These are phyloP conservation scores for Annulohypoxylon bovei DNA, from an alignment of 495 filamentous ascomycete species.

Conservation along the genomic window DNA sequence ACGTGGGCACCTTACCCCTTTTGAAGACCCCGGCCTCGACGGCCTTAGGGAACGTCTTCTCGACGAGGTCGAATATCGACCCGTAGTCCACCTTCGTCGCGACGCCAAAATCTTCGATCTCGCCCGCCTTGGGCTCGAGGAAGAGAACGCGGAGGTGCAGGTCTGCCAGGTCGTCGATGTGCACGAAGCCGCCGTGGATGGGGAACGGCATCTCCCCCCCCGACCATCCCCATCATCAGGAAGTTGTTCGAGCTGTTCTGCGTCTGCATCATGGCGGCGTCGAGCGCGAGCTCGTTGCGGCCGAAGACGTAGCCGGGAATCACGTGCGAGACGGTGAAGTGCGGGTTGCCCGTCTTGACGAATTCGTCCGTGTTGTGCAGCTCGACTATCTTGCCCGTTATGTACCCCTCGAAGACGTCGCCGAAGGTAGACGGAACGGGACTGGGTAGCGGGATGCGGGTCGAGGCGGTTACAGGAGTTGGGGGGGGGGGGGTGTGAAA, in stretches of 20 bases:
- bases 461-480: slow-evolving; percentile 22
- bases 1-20: slow-evolving; percentile 19
- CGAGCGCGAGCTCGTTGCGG: slow-evolving; percentile 50
- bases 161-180: slow-evolving; percentile 54
- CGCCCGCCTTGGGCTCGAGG: slow-evolving; percentile 43
- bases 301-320: slow-evolving; percentile 54
- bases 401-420: slow-evolving; percentile 48
- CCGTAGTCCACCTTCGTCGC: slow-evolving; percentile 24
- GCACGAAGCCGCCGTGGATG: slow-evolving; percentile 44
- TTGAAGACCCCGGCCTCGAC: slow-evolving; percentile 38
- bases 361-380: slow-evolving; percentile 50
- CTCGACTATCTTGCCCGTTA: slow-evolving; percentile 46
- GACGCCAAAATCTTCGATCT: slow-evolving; percentile 42
- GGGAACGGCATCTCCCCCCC: slow-evolving; percentile 33
- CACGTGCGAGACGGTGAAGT: slow-evolving; percentile 54
- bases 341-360: slow-evolving; percentile 41
- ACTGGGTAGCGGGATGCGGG: slow-evolving; percentile 28
- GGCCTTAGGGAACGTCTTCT: slow-evolving; percentile 39
- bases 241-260: slow-evolving; percentile 43
- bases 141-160: slow-evolving; percentile 49
- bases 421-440: slow-evolving; percentile 20
- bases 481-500: slow-evolving; percentile 16
- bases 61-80: slow-evolving; percentile 25
- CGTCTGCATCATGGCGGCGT: slow-evolving; percentile 35
- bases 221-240: slow-evolving; percentile 28